Base-by-base conservation (phyloP, 768 basidiomycete species). In the Polyporus arcularius region DNA sequence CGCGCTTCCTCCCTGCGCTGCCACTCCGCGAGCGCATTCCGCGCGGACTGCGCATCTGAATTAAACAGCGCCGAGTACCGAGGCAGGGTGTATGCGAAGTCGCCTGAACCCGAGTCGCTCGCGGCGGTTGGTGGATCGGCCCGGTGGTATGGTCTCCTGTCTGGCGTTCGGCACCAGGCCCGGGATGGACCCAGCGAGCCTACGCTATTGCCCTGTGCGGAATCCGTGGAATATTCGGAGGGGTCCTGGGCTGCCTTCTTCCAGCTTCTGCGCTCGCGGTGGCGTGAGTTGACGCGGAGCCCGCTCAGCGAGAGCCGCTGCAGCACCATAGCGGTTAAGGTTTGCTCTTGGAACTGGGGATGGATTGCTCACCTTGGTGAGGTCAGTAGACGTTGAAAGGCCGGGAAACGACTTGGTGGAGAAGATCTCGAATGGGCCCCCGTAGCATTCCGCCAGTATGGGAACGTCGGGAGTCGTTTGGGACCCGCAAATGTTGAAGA, bases 401-500 rank as follows among this genome's bases (percentile, higher is more conserved):
- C 88, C 85, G 4, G 88, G 87, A 62, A 89, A 89, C 58, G 87
- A 83, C 66, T 89, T 89, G 0, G 88, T 88, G 10, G 86, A 86
- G 67, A 85, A 89, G 0, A 90, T 82, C 26, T 79, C 82, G 70
- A 90, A 89, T 2, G 76, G 63, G 0, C 85, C 84, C 4, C 88
- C 86, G 64, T 83, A 88, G 63, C 81, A 82, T 72, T 89, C 86
- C 1, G 87, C 87, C 63, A 85, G 80, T 5, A 89, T 76, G 1
- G 77, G 77, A 10, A 79, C 68, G 31, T 74, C 61, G 68, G 65
- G 61, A 38, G 67, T 69, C 18, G 77, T 74, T 28, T 71, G 69
- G 0, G 80, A 81, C 1, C 18, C 42, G 67, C 81, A 82, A 40
- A 90, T 73, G 71, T 88, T 85, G 65, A 90, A 87, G 57, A 81